Percentiles rank a stretch among this genome's conserved stretches.
Conservation (phyloP, 164 flowering plant species). For the Berberis thunbergii region DNA sequence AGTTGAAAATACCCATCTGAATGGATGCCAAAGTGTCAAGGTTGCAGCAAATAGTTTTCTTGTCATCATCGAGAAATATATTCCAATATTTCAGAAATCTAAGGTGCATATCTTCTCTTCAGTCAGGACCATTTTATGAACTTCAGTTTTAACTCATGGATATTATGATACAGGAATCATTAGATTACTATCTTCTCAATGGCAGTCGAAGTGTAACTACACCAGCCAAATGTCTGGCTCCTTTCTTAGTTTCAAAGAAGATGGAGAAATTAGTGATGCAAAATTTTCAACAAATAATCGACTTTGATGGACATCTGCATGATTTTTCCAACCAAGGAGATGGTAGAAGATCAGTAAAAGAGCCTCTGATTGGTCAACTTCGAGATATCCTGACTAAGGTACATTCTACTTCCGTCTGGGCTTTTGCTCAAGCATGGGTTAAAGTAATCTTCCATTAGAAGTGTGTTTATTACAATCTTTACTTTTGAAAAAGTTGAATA, state of each 20-base stretch:
- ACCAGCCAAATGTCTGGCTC: slow-evolving; percentile 17
- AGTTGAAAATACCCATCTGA: slow-evolving; percentile 41
- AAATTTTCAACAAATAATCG: slow-evolving; percentile 44
- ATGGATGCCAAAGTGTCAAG: slow-evolving; percentile 41
- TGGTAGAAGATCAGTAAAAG: slow-evolving; percentile 28
- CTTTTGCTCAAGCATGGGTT: not conserved
- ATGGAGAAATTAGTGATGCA: slow-evolving; percentile 41
- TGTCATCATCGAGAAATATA: slow-evolving; percentile 35
- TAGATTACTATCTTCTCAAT: slow-evolving; percentile 58
- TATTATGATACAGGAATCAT: slow-evolving; percentile 38
- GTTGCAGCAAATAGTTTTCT: slow-evolving; percentile 24
- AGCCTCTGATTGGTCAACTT: slow-evolving; percentile 38
- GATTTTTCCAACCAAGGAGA: slow-evolving; percentile 19
- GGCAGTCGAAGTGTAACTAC: slow-evolving; percentile 18
- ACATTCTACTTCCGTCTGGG: not conserved
- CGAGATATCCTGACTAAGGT: slow-evolving; percentile 42
- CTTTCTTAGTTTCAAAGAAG: slow-evolving; percentile 36
- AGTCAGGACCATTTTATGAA: not conserved
- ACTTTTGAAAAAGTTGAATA: too few relatives aligned
- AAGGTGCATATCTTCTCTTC: slow-evolving; percentile 40
- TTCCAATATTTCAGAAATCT: slow-evolving; percentile 41
- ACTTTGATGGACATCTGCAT: slow-evolving; percentile 35
- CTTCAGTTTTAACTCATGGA: not conserved
- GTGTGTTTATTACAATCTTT: too few relatives aligned
- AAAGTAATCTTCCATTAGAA: too few relatives aligned